phyloP scores from a whole-genome alignment of 2,329 filamentous ascomycete species.

The Fusarium nodosum region DNA sequence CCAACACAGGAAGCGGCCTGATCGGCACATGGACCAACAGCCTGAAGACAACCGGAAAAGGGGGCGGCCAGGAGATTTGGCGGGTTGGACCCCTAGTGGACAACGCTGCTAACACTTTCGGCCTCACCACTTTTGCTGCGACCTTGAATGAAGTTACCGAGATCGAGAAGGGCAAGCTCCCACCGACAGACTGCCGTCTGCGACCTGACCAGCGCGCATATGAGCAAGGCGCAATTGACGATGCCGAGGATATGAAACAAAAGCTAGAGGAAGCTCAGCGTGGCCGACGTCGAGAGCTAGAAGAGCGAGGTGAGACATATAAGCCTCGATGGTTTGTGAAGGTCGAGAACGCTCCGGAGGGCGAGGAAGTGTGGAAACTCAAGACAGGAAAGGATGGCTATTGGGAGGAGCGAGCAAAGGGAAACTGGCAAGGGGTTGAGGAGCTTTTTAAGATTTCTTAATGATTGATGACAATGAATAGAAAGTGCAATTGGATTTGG shows the following conservation, averaged over 20 bases:
- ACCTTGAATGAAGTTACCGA: conserved; percentile 87
- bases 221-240: conserved; percentile 85
- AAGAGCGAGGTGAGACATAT: conserved; percentile 79
- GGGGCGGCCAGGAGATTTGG: conserved; percentile 80
- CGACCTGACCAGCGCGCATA: conserved; percentile 89
- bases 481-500: conserved; percentile 30
- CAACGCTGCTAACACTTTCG: conserved; percentile 84
- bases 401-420: conserved; percentile 85
- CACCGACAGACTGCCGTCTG: conserved; percentile 85
- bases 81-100: conserved; percentile 81
- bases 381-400: conserved; percentile 89
- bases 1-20: conserved; percentile 75
- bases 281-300: conserved; percentile 78
- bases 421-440: conserved; percentile 72
- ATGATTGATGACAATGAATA: conserved; percentile 39
- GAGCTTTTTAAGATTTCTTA: conserved; percentile 60
- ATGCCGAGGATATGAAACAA: conserved; percentile 86
- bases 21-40: conserved; percentile 86
- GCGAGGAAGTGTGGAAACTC: conserved; percentile 80
- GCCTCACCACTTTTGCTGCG: conserved; percentile 88
- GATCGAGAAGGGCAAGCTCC: conserved; percentile 80
- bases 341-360: conserved; percentile 69
- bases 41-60: conserved; percentile 74
- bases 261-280: conserved; percentile 89
- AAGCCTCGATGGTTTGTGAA: conserved; percentile 87